These are phyloP conservation scores for Volutella citrinella DNA, from an alignment of 2,329 filamentous ascomycete species.

Conservation along the genomic window DNA sequence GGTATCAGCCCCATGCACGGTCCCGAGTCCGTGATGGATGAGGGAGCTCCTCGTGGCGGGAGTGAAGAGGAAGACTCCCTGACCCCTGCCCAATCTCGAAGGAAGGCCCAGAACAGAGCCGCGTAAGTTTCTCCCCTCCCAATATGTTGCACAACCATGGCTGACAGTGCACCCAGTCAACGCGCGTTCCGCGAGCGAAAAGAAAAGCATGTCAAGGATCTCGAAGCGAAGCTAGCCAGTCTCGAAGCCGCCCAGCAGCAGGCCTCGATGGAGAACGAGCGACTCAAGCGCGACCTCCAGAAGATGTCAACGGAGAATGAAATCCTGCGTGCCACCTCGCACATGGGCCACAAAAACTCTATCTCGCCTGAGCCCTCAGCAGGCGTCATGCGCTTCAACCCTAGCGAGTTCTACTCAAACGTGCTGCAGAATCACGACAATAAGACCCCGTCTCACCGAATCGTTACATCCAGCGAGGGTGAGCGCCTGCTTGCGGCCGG, in stretches of 20 bases:
- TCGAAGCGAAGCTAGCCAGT: constrained; percentile 78
- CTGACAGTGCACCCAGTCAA: constrained; percentile 57
- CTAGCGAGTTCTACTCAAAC: constrained; percentile 68
- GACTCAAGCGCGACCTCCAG: constrained; percentile 78
- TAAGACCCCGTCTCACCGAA: constrained; percentile 65
- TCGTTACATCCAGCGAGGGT: constrained; percentile 63
- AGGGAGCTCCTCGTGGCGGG: constrained; percentile 33
- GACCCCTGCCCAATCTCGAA: constrained; percentile 55
- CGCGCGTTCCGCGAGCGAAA: constrained; percentile 95
- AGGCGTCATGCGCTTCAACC: constrained; percentile 68
- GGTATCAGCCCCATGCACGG: constrained; percentile 26
- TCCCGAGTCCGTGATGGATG: constrained; percentile 37
- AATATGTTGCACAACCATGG: background rate
- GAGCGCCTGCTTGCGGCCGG: constrained; percentile 70
- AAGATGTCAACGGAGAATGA: constrained; percentile 88
- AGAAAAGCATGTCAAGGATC: constrained; percentile 88
- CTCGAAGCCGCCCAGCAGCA: constrained; percentile 72
- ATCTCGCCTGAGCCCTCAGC: constrained; percentile 51
- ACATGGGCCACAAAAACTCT: constrained; percentile 32
- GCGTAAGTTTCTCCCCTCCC: constrained; percentile 46
- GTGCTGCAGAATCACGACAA: constrained; percentile 60
- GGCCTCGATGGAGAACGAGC: constrained; percentile 80
- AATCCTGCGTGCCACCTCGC: constrained; percentile 78
- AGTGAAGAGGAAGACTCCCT: constrained; percentile 56
- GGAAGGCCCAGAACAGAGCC: constrained; percentile 60